phyloP scores from a whole-genome alignment of 2,329 filamentous ascomycete genomes.

The Aspergillus quadrilineatus region DNA sequence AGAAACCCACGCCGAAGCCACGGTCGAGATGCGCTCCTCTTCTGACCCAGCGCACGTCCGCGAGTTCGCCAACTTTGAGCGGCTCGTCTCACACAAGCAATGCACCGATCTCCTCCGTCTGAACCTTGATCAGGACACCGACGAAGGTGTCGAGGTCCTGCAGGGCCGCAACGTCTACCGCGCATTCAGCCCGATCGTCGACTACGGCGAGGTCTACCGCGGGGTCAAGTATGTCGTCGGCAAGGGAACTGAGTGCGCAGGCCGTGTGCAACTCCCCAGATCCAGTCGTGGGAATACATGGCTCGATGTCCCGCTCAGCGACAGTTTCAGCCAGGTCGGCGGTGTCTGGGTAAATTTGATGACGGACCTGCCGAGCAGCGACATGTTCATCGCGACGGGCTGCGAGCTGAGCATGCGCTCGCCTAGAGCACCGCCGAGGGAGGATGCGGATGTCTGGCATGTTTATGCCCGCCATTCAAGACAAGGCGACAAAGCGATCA shows the following conservation, averaged over 20 bases:
- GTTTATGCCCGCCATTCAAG: constrained; percentile 24
- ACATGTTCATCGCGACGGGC: constrained; percentile 32
- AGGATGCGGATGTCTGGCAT: constrained; percentile 18
- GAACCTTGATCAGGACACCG: background rate
- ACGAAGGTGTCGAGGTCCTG: constrained; percentile 18
- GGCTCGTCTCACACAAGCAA: no score
- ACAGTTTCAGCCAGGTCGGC: background rate
- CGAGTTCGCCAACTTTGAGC: no score
- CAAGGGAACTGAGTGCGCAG: background rate
- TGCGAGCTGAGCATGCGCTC: constrained; percentile 27
- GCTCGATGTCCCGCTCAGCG: background rate
- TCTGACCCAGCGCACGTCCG: no score
- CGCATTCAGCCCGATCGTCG: constrained; percentile 14
- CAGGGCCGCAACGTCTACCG: constrained; percentile 19
- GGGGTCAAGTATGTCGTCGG: background rate
- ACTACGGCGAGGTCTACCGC: constrained; percentile 11
- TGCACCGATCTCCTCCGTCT: no score
- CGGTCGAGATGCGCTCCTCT: no score
- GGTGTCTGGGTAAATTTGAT: background rate
- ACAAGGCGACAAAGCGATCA: constrained; percentile 16
- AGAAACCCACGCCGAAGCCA: background rate
- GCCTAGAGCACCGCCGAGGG: constrained; percentile 9
- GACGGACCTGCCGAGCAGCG: background rate
- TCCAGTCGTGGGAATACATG: background rate
- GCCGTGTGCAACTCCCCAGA: background rate